These are phyloP conservation scores for Porphyrellus sp. DNA, from an alignment of 1,284 basidiomycete genomes.

Conservation along the genomic window DNA sequence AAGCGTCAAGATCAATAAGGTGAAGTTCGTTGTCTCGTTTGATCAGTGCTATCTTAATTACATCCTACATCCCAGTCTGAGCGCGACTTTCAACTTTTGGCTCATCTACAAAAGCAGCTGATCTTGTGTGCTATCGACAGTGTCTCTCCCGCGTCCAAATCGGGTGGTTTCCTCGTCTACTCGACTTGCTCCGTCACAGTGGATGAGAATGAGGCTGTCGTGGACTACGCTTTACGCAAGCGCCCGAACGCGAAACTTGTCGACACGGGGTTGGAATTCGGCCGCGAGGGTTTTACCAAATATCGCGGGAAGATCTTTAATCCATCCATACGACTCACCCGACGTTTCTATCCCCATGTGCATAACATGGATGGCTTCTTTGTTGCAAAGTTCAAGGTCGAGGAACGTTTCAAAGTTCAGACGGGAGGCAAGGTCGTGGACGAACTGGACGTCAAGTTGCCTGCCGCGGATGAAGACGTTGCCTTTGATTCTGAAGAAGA, in stretches of 20 bases:
- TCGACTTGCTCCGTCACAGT: conserved; percentile 98
- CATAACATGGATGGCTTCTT: conserved; percentile 99
- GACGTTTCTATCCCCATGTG: conserved; percentile 87
- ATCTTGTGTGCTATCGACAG: conserved; percentile 98
- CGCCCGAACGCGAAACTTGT: conserved; percentile 94
- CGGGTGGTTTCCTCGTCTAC: conserved; percentile 95
- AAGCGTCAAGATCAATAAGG: conserved; percentile 98
- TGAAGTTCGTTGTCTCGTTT: conserved; percentile 32
- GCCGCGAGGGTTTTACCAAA: conserved; percentile 85
- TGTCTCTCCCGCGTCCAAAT: conserved; percentile 83
- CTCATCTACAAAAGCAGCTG: conserved; percentile 97
- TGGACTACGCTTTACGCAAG: conserved; percentile 97
- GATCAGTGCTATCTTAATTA: neutral
- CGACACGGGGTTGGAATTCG: conserved; percentile 91
- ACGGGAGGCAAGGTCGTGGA: conserved; percentile 39
- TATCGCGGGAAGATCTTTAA: conserved; percentile 91
- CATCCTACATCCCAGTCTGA: conserved; percentile 59
- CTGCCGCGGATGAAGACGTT: conserved; percentile 34
- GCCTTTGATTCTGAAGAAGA: conserved; percentile 73
- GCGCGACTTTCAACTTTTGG: conserved; percentile 91
- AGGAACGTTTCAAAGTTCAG: conserved; percentile 62
- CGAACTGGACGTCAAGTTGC: conserved; percentile 13
- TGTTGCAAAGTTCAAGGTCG: conserved; percentile 97
- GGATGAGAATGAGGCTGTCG: conserved; percentile 97
- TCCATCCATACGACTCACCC: conserved; percentile 77